Evolutionary conservation across 345 rosid genomes (phyloP).

Genomic region (Populus ilicifolia): DNA sequence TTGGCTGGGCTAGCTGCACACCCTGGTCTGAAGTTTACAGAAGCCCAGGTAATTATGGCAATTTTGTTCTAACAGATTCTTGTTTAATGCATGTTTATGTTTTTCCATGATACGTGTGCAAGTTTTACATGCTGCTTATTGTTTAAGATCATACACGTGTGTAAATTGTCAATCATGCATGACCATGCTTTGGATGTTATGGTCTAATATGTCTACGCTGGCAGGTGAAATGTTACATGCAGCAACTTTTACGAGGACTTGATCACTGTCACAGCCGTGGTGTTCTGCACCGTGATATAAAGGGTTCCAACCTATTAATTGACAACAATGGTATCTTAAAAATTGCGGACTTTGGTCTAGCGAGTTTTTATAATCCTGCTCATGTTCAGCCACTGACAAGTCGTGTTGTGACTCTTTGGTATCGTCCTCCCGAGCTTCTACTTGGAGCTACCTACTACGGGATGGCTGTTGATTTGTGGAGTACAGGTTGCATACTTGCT

Average conservation of each 20-base stretch:
- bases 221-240: conserved; percentile 95
- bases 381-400: conserved; percentile 80
- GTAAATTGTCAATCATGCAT: not conserved
- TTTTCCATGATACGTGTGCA: not conserved
- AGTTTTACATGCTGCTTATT: not conserved
- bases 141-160: not conserved
- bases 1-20: conserved; percentile 91
- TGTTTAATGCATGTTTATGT: not conserved
- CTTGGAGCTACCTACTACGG: conserved; percentile 92
- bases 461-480: conserved; percentile 93
- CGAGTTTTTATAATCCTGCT: conserved; percentile 75
- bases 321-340: conserved; percentile 87
- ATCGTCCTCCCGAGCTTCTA: conserved; percentile 93
- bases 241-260: conserved; percentile 77
- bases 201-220: conserved; percentile 4
- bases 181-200: not conserved
- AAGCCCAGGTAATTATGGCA: conserved; percentile 59
- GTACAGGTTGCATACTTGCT: conserved; percentile 94
- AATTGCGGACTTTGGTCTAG: conserved; percentile 96
- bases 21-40: conserved; percentile 84
- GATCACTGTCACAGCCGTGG: conserved; percentile 97
- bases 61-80: not conserved
- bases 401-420: conserved; percentile 98
- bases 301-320: conserved; percentile 91
- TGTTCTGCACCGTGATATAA: conserved; percentile 91